Base-by-base conservation (phyloP, 129 eudicot species). In the Centaurea solstitialis region DNA sequence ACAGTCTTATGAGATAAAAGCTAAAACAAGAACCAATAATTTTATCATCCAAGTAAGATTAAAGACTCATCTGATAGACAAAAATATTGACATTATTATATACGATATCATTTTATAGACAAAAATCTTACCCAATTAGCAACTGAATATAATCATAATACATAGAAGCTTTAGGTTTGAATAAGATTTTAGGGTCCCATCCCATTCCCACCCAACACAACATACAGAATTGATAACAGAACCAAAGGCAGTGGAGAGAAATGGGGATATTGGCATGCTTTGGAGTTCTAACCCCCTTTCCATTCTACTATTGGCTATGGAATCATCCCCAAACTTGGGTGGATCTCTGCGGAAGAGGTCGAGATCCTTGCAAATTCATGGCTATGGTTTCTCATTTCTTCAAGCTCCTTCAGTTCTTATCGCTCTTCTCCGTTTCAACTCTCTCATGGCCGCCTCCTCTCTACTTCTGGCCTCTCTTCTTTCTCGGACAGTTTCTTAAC, bases 381-480 rank as follows among this genome's bases (percentile, higher is more conserved):
- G 99, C 97, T 7, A 20, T 76, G 41, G 88, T 87, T 2, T 80
- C 97, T 85, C 97, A 95, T 72, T 80, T 88, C 18, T 71, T 95
- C 41, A 95, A 95, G 84, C 84, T 95, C 24, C 0, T 95, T 73
- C 97, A 95, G 87, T 89, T 95, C 78, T 1, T 89, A 38, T 87
- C 99, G 64, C 88, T 95, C 13, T 92, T 81, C 81, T 92, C 97
- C 40, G 97, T 95, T 43, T 87, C 97, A 67, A 77, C 90, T 47
- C 77, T 94, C 68, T 90, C 94, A 65, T 95, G 97, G 97, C 97
- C 97, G 10, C 97, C 97, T 2, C 99, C 99, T 21, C 79, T 92
- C 76, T 92, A 89, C 82, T 95, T 92, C 83, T 92, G 93, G 90
- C 99, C 99, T 2, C 97, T 95, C 80, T 89, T 95, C 80, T 35